These are phyloP conservation scores for Cryptococcus hybrid DNA, from an alignment of 1,284 basidiomycete genomes.

Conservation along the genomic window DNA sequence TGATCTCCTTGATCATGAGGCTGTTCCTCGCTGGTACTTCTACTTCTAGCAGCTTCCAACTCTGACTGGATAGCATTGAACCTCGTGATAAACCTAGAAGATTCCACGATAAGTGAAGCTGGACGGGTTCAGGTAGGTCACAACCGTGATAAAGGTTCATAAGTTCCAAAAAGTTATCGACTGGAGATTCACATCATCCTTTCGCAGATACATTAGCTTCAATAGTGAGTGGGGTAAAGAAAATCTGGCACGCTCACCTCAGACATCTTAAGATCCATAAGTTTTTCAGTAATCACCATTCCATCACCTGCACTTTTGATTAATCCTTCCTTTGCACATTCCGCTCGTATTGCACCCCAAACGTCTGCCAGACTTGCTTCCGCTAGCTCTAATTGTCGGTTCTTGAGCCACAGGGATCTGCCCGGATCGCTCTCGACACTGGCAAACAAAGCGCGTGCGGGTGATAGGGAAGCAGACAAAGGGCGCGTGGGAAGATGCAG, in stretches of 20 bases:
- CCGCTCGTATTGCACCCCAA: slow-evolving; percentile 23
- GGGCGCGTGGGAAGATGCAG: slow-evolving; percentile 25
- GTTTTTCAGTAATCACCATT: slow-evolving; percentile 37
- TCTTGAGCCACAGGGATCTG: slow-evolving; percentile 25
- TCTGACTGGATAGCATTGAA: slow-evolving; percentile 42
- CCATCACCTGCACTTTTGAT: slow-evolving; percentile 17
- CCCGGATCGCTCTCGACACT: slow-evolving; percentile 17
- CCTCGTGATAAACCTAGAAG: slow-evolving; percentile 39
- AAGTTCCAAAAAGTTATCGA: slow-evolving; percentile 37
- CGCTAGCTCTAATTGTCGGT: slow-evolving; percentile 27
- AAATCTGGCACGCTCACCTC: slow-evolving; percentile 56
- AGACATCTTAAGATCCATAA: slow-evolving; percentile 62
- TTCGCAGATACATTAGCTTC: slow-evolving; percentile 1
- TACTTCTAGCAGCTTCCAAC: slow-evolving; percentile 62
- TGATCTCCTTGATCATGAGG: slow-evolving; percentile 2
- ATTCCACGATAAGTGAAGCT: slow-evolving; percentile 35
- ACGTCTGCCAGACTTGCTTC: slow-evolving; percentile 29
- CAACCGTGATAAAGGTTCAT: slow-evolving; percentile 38
- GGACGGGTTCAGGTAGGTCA: slow-evolving; percentile 37
- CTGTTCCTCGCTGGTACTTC: slow-evolving; percentile 28
- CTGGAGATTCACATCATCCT: slow-evolving; percentile 41
- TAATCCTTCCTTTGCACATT: slow-evolving; percentile 24
- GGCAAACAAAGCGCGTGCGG: slow-evolving; percentile 29
- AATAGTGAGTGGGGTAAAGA: background rate
- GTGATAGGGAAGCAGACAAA: slow-evolving; percentile 2